These are phyloP conservation scores for Penicillium psychrosexuale DNA, from an alignment of 2,329 filamentous ascomycete genomes.

Conservation along the genomic window DNA sequence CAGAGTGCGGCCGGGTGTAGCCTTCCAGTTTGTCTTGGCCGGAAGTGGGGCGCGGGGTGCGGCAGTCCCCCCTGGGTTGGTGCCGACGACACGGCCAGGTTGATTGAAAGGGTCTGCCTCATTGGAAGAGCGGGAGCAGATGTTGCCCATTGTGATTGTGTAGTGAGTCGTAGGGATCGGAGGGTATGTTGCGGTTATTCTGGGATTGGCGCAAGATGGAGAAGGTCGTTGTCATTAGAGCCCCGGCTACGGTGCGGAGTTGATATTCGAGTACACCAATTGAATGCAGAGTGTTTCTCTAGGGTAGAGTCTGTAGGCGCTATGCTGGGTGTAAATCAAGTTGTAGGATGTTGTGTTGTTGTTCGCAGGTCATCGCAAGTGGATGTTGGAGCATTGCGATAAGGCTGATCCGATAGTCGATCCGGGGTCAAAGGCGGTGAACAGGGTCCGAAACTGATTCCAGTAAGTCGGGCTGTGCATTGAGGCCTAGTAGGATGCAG, in stretches of 20 bases:
- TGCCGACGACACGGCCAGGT: constrained; percentile 69
- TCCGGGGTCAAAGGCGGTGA: constrained; percentile 11
- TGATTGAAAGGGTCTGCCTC: constrained; percentile 63
- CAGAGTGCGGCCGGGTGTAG: constrained; percentile 60
- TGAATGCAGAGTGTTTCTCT: not conserved
- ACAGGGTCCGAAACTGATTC: not conserved
- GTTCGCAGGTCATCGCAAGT: not conserved
- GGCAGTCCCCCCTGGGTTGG: constrained; percentile 47
- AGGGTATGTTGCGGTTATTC: not conserved
- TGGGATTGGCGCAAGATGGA: not conserved
- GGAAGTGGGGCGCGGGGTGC: constrained; percentile 52
- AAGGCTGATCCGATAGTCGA: constrained; percentile 7
- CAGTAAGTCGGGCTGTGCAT: not conserved
- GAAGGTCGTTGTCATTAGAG: not conserved
- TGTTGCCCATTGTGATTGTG: constrained; percentile 68
- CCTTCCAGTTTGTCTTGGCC: constrained; percentile 42
- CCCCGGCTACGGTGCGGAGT: not conserved
- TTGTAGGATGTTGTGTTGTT: not conserved
- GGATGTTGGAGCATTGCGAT: constrained; percentile 1
- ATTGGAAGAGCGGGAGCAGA: constrained; percentile 71
- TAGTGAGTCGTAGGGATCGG: constrained; percentile 5
- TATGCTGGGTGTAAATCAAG: not conserved
- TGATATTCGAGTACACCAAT: not conserved
- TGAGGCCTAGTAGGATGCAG: not conserved
- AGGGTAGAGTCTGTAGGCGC: not conserved